Evolutionary conservation across 306 rosid genomes (phyloP), one percentile per base, ranked within the genome.

Genomic region (Castanea mollissima): DNA sequence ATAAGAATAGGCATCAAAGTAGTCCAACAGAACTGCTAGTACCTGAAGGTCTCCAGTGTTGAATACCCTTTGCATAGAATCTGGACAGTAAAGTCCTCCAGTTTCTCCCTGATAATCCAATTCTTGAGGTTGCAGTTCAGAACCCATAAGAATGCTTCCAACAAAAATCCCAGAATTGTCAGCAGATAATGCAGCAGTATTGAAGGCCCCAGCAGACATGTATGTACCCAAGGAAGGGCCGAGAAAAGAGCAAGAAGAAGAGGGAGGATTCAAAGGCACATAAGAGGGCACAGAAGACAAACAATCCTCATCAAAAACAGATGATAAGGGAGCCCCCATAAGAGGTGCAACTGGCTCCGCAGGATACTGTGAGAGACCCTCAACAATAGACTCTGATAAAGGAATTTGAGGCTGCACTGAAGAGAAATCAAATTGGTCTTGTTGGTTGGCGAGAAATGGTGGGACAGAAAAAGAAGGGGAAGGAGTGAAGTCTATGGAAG

Each of bases 21-120:
- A 14, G 27, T 65, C 59, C 1, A 64, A 67, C 59, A 51, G 74
- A 74, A 74, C 35, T 52, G 38, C 23, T 59, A 46, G 83, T 91
- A 95, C 99, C 98, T 95, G 98, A 86, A 93, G 91, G 29, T 95
- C 98, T 25, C 86, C 81, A 5, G 91, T 84, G 69, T 93, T 87
- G 80, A 95, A 92, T 59, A 89, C 78, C 82, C 88, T 54, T 52
- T 83, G 91, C 77, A 91, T 80, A 32, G 92, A 83, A 73, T 95
- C 98, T 63, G 90, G 84, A 75, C 90, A 88, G 80, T 73, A 92
- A 38, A 93, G 56, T 80, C 92, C 94, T 35, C 91, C 87, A 81
- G 82, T 90, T 77, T 93, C 99, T 69, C 93, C 97, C 56, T 89
- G 99, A 73, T 78, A 95, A 35, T 95, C 98, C 71, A 95, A 69